phyloP scores from a whole-genome alignment of 164 flowering plant genomes.

The Warburgia ugandensis region DNA sequence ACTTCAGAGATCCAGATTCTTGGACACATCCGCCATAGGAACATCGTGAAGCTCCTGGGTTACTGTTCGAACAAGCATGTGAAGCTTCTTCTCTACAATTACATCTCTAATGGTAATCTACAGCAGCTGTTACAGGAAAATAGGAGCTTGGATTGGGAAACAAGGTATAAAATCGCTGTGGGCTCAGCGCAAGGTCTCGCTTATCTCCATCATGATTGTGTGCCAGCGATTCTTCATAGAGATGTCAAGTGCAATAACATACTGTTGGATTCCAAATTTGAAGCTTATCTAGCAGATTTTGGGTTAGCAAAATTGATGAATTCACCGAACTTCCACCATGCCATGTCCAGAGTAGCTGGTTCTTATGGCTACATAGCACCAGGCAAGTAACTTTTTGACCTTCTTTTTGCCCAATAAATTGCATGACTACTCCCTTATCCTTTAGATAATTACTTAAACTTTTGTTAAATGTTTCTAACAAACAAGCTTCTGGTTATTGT shows the following conservation, averaged over 20 bases:
- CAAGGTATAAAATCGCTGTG: conserved; percentile 69
- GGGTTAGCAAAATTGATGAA: conserved; percentile 73
- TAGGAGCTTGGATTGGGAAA: conserved; percentile 72
- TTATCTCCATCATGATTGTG: conserved; percentile 79
- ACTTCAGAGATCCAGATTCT: conserved; percentile 71
- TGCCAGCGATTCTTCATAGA: conserved; percentile 72
- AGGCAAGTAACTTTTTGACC: conserved; percentile 32
- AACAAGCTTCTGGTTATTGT: too few relatives aligned
- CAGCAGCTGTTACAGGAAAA: conserved; percentile 54
- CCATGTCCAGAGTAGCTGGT: conserved; percentile 73
- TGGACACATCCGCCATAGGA: conserved; percentile 74
- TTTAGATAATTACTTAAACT: too few relatives aligned
- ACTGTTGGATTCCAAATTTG: conserved; percentile 61
- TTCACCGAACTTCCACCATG: conserved; percentile 54
- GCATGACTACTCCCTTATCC: background rate
- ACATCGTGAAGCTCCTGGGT: conserved; percentile 68
- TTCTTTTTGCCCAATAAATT: background rate
- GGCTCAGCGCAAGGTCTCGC: conserved; percentile 80
- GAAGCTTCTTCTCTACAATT: conserved; percentile 64
- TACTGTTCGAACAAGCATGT: conserved; percentile 59
- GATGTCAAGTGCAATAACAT: conserved; percentile 86
- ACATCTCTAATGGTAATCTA: conserved; percentile 63
- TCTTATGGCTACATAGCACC: conserved; percentile 87
- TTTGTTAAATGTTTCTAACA: too few relatives aligned
- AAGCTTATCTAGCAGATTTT: conserved; percentile 71